These are phyloP conservation scores for Corchorus capsularis DNA, from an alignment of 345 rosid genomes.

Conservation along the genomic window DNA sequence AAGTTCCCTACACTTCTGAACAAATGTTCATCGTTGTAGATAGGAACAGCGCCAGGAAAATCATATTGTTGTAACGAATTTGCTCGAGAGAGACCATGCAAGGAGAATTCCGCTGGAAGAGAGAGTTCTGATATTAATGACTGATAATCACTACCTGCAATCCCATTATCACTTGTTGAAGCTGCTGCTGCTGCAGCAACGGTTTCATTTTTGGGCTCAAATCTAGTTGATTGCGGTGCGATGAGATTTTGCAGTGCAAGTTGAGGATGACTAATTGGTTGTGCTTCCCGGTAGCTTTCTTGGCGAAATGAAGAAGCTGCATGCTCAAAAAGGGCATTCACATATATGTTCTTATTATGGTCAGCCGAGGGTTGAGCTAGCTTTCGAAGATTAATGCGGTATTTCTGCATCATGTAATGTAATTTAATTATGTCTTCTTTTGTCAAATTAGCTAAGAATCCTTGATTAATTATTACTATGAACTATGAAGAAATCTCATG, in stretches of 20 bases:
- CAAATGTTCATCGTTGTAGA: constrained; percentile 15
- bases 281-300: background rate
- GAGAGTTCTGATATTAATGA: constrained; percentile 11
- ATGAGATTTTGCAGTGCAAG: constrained; percentile 14
- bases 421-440: background rate
- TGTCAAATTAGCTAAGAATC: background rate
- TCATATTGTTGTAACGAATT: background rate
- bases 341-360: background rate
- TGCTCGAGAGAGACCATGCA: background rate
- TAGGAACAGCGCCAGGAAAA: background rate
- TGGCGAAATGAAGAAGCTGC: background rate
- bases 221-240: background rate
- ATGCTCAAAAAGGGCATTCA: background rate
- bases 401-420: constrained; percentile 24
- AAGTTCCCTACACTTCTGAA: background rate
- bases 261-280: background rate
- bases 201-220: background rate
- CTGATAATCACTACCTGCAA: background rate
- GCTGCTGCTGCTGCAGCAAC: background rate
- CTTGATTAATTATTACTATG: background rate
- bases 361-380: background rate
- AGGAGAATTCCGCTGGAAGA: constrained; percentile 1
- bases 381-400: constrained; percentile 28
- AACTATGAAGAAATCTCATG: background rate
- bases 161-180: constrained; percentile 7